A percentile compares a stretch with the other conserved stretches of the same genome.
Evolutionary conservation across 352 stramenopile genomes (phyloP).

Genomic region (Phytopythium aichiense): DNA sequence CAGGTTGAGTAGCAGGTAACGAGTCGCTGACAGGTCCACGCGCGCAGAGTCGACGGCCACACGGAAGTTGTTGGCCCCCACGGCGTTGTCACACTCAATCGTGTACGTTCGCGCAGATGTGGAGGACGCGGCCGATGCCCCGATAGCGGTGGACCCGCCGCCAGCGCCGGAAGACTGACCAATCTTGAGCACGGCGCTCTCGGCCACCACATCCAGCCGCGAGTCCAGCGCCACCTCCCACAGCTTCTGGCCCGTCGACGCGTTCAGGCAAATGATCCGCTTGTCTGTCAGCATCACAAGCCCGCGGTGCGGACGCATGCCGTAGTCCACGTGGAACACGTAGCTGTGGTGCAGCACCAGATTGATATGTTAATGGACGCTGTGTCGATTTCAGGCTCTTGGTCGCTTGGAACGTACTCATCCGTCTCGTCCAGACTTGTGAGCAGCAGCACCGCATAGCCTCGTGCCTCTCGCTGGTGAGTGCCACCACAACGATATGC

Average conservation of each 20-base stretch:
- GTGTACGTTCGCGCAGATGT: slow-evolving; percentile 44
- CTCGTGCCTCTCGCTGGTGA: slow-evolving; percentile 48
- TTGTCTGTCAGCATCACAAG: slow-evolving; percentile 83
- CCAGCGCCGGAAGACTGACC: slow-evolving; percentile 36
- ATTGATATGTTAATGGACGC: neutral
- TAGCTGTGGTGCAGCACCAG: slow-evolving; percentile 36
- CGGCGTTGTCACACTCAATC: slow-evolving; percentile 66
- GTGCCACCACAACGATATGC: neutral
- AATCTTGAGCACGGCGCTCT: slow-evolving; percentile 40
- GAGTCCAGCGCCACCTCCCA: slow-evolving; percentile 84
- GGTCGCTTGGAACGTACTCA: slow-evolving; percentile 55
- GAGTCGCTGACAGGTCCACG: slow-evolving; percentile 68
- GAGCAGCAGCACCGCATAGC: slow-evolving; percentile 72
- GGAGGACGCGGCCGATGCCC: slow-evolving; percentile 12
- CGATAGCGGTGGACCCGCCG: neutral
- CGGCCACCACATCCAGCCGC: slow-evolving; percentile 52
- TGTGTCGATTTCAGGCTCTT: neutral
- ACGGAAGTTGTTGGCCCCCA: slow-evolving; percentile 63
- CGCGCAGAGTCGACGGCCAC: slow-evolving; percentile 73
- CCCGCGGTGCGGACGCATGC: slow-evolving; percentile 52
- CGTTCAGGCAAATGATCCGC: slow-evolving; percentile 71
- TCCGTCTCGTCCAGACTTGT: slow-evolving; percentile 73
- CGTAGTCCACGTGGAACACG: slow-evolving; percentile 82
- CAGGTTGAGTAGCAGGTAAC: slow-evolving; percentile 78
- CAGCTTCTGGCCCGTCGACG: slow-evolving; percentile 67